These are phyloP conservation scores for Suhomyces sp. DNA, from an alignment of 805 yeast species.

Conservation along the genomic window DNA sequence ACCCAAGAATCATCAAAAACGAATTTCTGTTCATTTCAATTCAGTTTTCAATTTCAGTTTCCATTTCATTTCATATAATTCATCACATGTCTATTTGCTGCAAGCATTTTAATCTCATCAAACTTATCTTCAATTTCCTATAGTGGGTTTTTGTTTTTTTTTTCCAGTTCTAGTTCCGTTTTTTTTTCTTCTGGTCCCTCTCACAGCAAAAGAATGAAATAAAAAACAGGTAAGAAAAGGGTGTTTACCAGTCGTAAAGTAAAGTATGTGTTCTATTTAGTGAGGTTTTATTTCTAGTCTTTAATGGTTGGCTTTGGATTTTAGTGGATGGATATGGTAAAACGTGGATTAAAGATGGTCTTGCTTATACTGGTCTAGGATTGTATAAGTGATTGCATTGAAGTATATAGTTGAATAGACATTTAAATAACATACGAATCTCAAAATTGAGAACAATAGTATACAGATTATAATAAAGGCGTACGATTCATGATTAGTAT, in stretches of 20 bases:
- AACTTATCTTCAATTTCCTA: too few species aligned
- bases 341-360: slow-evolving; percentile 1
- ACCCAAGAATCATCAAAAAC: neutral
- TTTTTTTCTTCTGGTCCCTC: neutral
- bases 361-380: slow-evolving; percentile 13
- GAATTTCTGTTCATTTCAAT: neutral
- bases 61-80: neutral
- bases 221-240: neutral
- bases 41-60: neutral
- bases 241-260: neutral
- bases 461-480: neutral
- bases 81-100: too few species aligned
- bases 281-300: neutral
- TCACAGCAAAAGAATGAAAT: neutral
- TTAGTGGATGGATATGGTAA: too few species aligned
- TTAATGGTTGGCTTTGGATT: slow-evolving; percentile 1
- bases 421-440: neutral
- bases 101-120: too few species aligned
- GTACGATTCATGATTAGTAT: neutral
- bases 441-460: neutral
- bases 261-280: slow-evolving; percentile 1
- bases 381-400: slow-evolving; percentile 8
- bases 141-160: neutral
- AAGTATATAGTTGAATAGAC: neutral
- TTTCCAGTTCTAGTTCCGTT: neutral